Evolutionary conservation across 2,329 filamentous ascomycete species (phyloP), one percentile per base, ranked within the genome.

Genomic region (Fusarium scirpi): DNA sequence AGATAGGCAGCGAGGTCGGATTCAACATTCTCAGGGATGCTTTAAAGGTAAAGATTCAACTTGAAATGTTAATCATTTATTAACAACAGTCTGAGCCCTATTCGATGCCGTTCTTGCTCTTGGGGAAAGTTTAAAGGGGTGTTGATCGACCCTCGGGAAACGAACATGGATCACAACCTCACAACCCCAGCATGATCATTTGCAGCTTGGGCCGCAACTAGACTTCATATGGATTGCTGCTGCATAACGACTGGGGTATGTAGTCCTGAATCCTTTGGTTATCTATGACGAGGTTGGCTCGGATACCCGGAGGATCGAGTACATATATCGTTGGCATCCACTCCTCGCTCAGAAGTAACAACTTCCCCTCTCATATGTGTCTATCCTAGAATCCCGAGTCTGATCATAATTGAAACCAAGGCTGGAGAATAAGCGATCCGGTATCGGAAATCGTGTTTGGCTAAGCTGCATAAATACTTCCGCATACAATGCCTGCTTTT

Each of bases 221-320:
- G 10, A n/a, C 58, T 47, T 41, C 8, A 22, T 27, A 10, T 11
- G 52, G 52, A 41, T 18, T 32, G 2, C 8, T 27, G 22, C 32
- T 47, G 52, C 52, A 58, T 46, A 2, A 40, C 0, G 8, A 8
- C 13, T 22, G 8, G 25, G 25, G 25, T n/a, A 32, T 15, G 6
- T n/a, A 27, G 25, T 47, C 52, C 32, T 58, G 52, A 15, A 11
- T 47, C 8, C 9, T 27, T 47, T 58, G 20, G 13, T 10, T 16
- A 41, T 58, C 58, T 25, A 3, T n/a, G 18, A 11, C 6, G 20
- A 32, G 30, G 25, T 58, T 47, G 52, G 30, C 51, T 60, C 41
- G 32, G 52, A 32, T 46, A n/a, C 32, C 25, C 1, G 25, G 30
- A 47, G 27, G 30, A 46, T 58, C 3, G 32, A 41, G 25, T 40